A percentile compares a stretch with the other conserved stretches of the same genome.
These are phyloP conservation scores for Extremus antarcticus DNA, from an alignment of 495 filamentous ascomycete genomes.

Conservation along the genomic window DNA sequence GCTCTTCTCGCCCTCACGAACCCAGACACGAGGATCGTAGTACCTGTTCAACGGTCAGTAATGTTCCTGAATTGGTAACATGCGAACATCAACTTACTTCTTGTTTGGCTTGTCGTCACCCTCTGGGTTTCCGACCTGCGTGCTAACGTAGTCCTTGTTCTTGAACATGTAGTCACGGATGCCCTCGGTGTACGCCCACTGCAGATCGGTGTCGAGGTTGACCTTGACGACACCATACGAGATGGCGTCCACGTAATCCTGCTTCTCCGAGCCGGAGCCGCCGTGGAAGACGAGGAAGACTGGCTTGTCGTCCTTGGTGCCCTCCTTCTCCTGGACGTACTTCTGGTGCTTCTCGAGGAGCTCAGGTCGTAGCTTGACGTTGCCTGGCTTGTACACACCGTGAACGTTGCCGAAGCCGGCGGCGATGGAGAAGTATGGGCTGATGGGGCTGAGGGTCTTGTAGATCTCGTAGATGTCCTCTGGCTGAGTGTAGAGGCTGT, in stretches of 20 bases:
- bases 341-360: constrained; percentile 89
- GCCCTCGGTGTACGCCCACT: constrained; percentile 78
- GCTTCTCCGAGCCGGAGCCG: constrained; percentile 78
- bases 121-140: constrained; percentile 86
- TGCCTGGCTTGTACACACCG: constrained; percentile 98
- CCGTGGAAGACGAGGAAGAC: constrained; percentile 99
- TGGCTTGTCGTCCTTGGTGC: constrained; percentile 65
- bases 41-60: constrained; percentile 44
- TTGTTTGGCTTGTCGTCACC: constrained; percentile 97
- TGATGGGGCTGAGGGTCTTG: constrained; percentile 47
- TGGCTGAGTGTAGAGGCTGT: constrained; percentile 92
- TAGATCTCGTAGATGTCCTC: constrained; percentile 30
- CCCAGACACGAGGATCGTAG: constrained; percentile 78
- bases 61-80: not conserved
- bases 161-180: constrained; percentile 85
- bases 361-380: constrained; percentile 90
- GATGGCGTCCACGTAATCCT: constrained; percentile 82
- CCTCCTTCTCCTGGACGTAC: constrained; percentile 67
- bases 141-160: constrained; percentile 89
- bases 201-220: constrained; percentile 83
- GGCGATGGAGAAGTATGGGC: constrained; percentile 92
- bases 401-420: constrained; percentile 98
- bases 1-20: constrained; percentile 94
- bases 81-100: constrained; percentile 24
- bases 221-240: constrained; percentile 95